Evolutionary conservation across 331 rosid genomes (phyloP).

Genomic region (Malus hybrid): DNA sequence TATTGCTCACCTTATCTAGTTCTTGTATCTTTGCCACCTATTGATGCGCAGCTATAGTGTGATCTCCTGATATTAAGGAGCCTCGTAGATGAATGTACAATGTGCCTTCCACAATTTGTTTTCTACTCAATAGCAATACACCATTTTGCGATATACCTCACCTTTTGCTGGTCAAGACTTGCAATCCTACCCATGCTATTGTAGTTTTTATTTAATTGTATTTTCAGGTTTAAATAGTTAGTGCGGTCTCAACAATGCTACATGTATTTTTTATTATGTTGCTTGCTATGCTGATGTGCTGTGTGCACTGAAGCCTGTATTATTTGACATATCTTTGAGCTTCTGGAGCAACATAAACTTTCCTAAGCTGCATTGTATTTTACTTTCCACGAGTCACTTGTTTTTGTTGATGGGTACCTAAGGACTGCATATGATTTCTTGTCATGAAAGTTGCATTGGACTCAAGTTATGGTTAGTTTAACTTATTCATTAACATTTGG

Average conservation of each 20-base stretch:
- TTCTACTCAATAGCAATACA: not conserved
- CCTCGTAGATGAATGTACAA: not conserved
- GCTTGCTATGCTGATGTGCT: not conserved
- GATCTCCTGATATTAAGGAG: not conserved
- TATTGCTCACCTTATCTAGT: not conserved
- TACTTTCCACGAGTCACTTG: not conserved
- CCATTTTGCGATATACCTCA: not conserved
- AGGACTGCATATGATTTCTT: not conserved
- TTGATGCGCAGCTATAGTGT: constrained; percentile 1
- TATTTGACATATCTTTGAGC: not conserved
- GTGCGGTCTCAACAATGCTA: not conserved
- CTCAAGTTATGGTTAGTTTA: not conserved
- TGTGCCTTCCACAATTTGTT: not conserved
- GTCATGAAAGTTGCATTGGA: not conserved
- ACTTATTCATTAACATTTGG: not conserved
- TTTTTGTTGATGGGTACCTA: not conserved
- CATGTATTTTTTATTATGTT: not conserved
- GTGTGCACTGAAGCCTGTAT: not conserved
- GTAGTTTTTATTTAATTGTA: not conserved
- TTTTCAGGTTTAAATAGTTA: not conserved
- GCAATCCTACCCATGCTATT: not conserved
- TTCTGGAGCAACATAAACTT: not conserved
- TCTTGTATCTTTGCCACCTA: not conserved
- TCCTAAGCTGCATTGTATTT: not conserved
- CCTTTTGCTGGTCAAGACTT: not conserved